These are phyloP conservation scores for Neostapfia colusana DNA, from an alignment of 176 grass and related monocot species.

Conservation along the genomic window DNA sequence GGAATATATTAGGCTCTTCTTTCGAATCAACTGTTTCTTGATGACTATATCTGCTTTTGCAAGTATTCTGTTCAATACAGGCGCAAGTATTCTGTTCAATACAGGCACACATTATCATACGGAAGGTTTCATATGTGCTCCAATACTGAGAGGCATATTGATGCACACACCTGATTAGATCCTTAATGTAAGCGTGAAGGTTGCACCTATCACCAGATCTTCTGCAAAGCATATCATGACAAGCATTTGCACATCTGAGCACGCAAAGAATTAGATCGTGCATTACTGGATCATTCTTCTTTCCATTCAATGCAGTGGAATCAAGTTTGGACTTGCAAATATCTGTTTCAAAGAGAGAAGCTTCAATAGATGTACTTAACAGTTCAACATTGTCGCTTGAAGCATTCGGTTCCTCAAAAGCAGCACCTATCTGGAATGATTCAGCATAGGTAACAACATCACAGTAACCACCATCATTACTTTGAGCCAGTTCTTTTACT, in stretches of 20 bases:
- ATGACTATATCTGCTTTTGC: conserved; percentile 32
- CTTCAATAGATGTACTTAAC: conserved; percentile 6
- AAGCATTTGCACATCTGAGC: conserved; percentile 61
- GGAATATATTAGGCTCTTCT: conserved; percentile 5
- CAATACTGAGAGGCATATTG: conserved; percentile 42
- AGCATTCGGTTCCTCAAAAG: conserved; percentile 12
- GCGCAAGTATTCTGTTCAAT: no score
- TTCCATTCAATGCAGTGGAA: conserved; percentile 21
- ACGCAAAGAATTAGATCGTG: conserved; percentile 43
- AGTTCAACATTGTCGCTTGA: conserved; percentile 30
- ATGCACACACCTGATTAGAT: conserved; percentile 52
- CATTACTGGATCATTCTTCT: conserved; percentile 8
- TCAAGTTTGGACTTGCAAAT: conserved; percentile 14
- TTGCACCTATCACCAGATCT: conserved; percentile 25
- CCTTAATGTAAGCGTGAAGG: conserved; percentile 49
- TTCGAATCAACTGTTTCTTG: conserved; percentile 34
- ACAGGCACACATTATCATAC: conserved; percentile 46
- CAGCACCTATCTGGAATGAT: conserved; percentile 26
- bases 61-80: conserved; percentile 37
- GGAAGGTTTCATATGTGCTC: conserved; percentile 66
- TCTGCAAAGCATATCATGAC: conserved; percentile 52
- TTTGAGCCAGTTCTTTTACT: conserved; percentile 46
- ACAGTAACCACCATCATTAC: conserved; percentile 32
- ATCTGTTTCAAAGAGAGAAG: conserved; percentile 31
- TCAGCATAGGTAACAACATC: conserved; percentile 19